Evolutionary conservation across 1,139 yeast genomes (phyloP), one percentile per base, ranked within the genome.

Genomic region (Suhomyces terraborum): DNA sequence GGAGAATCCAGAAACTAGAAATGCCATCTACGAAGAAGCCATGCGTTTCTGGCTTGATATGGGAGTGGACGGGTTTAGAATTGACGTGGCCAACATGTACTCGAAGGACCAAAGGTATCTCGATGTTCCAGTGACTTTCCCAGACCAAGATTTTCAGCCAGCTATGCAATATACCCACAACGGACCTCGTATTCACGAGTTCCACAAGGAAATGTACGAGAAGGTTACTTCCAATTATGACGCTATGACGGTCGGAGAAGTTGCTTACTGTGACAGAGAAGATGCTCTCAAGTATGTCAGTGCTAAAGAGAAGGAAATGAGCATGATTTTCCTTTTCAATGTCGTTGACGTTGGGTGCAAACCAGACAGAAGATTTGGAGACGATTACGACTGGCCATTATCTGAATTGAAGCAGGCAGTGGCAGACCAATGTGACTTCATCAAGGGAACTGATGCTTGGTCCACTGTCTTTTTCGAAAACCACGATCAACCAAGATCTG

Each of bases 51-150:
- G 84, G 84, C 72, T 70, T 44, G 75, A 76, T 40, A 67, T 68
- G 51, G 84, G 83, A 19, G 72, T 77, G 31, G 80, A 77, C 52
- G 84, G 83, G 2, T 79, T 79, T 59, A 67, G 83, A 60, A 74
- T 79, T 43, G 84, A 79, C 54, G 69, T 75, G 19, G 80, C 80
- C 38, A 72, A 76, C 38, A 56, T 77, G 58, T 75, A 75, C 59
- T 75, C 80, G 35, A 79, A 79, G 59, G 69, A 56, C 20, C 77
- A 65, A 47, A 57, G 62, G 2, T 71, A 68, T 49, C 71, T 66
- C 24, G 82, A 79, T 53, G 80, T 78, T 3, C 79, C 80, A 29
- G 61, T 75, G 38, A 59, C 61, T 4, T 62, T 66, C 56, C 69
- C 73, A 25, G 75, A 65, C 39, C 55, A 58, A 36, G 59, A 62